Percentiles rank a stretch among this genome's conserved stretches.
Conservation (phyloP, 345 rosid species). For the Acer saccharum region DNA sequence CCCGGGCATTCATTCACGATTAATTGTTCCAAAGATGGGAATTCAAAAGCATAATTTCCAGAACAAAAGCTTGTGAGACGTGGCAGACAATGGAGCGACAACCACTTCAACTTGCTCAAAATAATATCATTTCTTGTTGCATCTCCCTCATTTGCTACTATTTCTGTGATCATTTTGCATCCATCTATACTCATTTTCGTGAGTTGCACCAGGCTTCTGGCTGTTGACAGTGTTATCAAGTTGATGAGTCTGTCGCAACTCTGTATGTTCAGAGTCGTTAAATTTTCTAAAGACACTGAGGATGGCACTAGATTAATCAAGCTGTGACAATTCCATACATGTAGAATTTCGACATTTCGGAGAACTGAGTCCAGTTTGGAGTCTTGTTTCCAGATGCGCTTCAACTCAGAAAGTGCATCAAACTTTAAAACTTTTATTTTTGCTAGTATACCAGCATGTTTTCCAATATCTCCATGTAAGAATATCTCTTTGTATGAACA, state of each 20-base stretch:
- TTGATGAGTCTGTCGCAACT: neutral
- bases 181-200: neutral
- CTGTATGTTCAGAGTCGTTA: neutral
- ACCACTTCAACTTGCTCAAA: conserved; percentile 7
- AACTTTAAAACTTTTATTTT: too few species aligned
- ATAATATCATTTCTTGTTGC: neutral
- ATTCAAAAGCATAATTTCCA: neutral
- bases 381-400: neutral
- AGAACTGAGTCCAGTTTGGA: neutral
- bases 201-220: neutral
- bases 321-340: neutral
- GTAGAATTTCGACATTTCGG: neutral
- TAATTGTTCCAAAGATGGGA: neutral
- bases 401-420: neutral
- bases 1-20: neutral
- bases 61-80: neutral
- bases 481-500: too few species aligned
- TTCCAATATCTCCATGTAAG: too few species aligned
- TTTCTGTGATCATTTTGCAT: neutral
- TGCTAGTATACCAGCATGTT: too few species aligned
- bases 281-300: too few species aligned
- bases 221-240: neutral
- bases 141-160: neutral
- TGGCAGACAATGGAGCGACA: neutral
- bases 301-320: too few species aligned